Evolutionary conservation across 768 basidiomycete species (phyloP), one percentile per base, ranked within the genome.

Genomic region (Psilocybe subaeruginosa): DNA sequence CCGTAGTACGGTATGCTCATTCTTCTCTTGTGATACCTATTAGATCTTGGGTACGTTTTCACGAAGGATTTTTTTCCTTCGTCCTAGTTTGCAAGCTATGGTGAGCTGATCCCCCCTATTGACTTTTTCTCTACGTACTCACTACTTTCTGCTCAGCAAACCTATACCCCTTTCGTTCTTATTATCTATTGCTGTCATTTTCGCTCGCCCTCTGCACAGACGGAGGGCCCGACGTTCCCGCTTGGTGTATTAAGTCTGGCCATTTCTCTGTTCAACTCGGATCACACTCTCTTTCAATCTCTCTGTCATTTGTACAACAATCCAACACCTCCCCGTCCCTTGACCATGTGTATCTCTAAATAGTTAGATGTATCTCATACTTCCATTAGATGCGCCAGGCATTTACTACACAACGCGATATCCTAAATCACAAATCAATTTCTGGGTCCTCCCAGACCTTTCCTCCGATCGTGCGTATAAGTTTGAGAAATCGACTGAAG

Each of bases 301-400:
- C 50, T 33, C 50, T 29, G 31, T 33, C 30, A 31, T 6, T 16
- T 51, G 23, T 51, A n/a, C 12, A 29, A 16, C 41, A 43, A 43
- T 4, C 4, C n/a, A 27, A 29, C 9, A 7, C 19, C 47, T 23
- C 8, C 19, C 19, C 9, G 14, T 5, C 30, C 30, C 30, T 33
- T 19, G 19, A 31, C 50, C 29, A 51, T 51, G 30, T 51, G 41
- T 51, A 30, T 51, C 50, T 51, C 50, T 51, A 51, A 51, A n/a
- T 14, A 51, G 50, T 51, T 51, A 51, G 50, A 29, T 51, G 50
- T 51, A 51, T 51, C 30, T 29, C 23, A 51, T 51, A 51, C 23
- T 27, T 33, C n/a, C 41, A 43, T 11, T 14, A n/a, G n/a, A 43
- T 43, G 41, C 14, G 37, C 12, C 12, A 43, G 41, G 9, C 41